phyloP scores from a whole-genome alignment of 2,329 filamentous ascomycete genomes.

The Cercospora sp. region DNA sequence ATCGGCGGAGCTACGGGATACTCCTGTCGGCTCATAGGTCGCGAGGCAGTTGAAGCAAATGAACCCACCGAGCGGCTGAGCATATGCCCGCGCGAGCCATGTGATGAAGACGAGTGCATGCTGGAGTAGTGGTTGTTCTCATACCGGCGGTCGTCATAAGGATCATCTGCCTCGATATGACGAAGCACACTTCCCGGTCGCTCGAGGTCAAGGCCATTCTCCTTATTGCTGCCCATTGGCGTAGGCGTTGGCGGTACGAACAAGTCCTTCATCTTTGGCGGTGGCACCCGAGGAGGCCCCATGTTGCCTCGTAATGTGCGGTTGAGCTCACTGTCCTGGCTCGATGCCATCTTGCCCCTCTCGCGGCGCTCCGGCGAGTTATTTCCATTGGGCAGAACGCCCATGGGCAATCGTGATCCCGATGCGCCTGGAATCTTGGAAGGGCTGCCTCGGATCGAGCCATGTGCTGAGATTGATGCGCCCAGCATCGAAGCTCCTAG shows the following conservation, averaged over 20 bases:
- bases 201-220: slow-evolving; percentile 44
- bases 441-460: slow-evolving; percentile 51
- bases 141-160: slow-evolving; percentile 66
- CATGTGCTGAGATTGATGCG: slow-evolving; percentile 26
- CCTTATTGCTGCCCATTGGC: slow-evolving; percentile 41
- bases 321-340: slow-evolving; percentile 42
- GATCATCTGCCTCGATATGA: slow-evolving; percentile 71
- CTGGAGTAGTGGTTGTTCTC: slow-evolving; percentile 27
- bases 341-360: slow-evolving; percentile 20
- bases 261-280: slow-evolving; percentile 90
- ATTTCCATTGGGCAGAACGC: slow-evolving; percentile 66
- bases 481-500: slow-evolving; percentile 18
- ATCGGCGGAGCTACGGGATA: slow-evolving; percentile 36
- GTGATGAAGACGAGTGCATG: slow-evolving; percentile 25
- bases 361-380: slow-evolving; percentile 78
- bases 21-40: slow-evolving; percentile 31
- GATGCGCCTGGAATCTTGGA: slow-evolving; percentile 61
- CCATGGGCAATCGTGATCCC: slow-evolving; percentile 63
- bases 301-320: slow-evolving; percentile 40
- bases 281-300: slow-evolving; percentile 62
- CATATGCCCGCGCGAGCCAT: slow-evolving; percentile 15
- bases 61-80: slow-evolving; percentile 23
- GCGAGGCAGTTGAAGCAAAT: slow-evolving; percentile 33
- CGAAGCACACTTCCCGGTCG: slow-evolving; percentile 61
- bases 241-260: slow-evolving; percentile 56